Evolutionary conservation across 768 basidiomycete species (phyloP).

Genomic region (Termitomyces sp.): DNA sequence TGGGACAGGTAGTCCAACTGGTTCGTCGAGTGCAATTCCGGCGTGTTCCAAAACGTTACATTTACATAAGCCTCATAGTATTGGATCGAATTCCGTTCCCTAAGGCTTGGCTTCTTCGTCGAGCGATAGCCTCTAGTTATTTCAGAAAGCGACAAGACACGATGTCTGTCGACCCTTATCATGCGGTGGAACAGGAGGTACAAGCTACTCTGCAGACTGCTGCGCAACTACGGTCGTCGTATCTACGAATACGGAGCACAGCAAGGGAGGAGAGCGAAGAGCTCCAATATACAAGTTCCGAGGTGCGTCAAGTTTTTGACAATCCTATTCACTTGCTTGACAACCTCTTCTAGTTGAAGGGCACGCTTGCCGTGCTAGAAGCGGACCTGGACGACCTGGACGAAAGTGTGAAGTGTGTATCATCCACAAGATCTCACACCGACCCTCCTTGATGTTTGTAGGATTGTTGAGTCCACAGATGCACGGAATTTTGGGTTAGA

Average conservation of each 20-base stretch:
- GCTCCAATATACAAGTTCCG: conserved; percentile 71
- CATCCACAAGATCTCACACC: not conserved
- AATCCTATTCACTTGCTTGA: not conserved
- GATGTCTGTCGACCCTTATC: conserved; percentile 82
- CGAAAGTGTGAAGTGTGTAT: conserved; percentile 77
- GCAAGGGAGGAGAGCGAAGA: conserved; percentile 75
- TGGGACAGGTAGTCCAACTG: no score
- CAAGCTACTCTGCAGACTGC: conserved; percentile 70
- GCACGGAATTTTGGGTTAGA: conserved; percentile 81
- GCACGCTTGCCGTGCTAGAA: conserved; percentile 71
- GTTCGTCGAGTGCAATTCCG: no score
- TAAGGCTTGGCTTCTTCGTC: not conserved
- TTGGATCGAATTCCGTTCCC: not conserved
- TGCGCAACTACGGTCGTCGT: conserved; percentile 66
- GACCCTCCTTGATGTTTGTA: conserved; percentile 20
- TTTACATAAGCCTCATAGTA: no score
- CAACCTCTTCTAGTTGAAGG: conserved; percentile 50
- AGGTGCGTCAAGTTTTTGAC: conserved; percentile 37
- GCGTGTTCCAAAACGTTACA: no score
- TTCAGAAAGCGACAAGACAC: not conserved
- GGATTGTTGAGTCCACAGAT: conserved; percentile 83
- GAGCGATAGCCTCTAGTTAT: not conserved
- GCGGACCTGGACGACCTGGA: conserved; percentile 92
- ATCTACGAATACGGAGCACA: conserved; percentile 71
- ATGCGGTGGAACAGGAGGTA: conserved; percentile 81